Evolutionary conservation across 2,329 filamentous ascomycete genomes (phyloP).

Genomic region (Leptosphaerulina australis): DNA sequence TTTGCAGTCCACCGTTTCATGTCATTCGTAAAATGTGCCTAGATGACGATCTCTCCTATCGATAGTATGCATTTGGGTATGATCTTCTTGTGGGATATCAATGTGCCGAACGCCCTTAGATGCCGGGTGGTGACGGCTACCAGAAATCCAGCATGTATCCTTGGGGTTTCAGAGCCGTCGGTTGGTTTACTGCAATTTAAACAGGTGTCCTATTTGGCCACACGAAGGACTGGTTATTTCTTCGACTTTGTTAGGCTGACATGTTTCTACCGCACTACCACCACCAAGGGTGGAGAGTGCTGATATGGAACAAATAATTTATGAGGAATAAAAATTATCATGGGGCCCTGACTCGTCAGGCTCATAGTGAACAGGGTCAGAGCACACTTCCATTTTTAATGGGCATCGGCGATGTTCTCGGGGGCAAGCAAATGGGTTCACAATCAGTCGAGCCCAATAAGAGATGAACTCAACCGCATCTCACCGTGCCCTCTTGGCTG

Average conservation of each 20-base stretch:
- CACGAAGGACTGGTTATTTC: too few species aligned
- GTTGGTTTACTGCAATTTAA: too few species aligned
- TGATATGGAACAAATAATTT: too few species aligned
- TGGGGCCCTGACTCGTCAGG: background rate
- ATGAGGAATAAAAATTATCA: background rate
- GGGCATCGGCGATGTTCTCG: background rate
- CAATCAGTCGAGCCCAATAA: background rate
- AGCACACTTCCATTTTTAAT: background rate
- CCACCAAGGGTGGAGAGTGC: background rate
- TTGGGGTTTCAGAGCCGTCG: background rate
- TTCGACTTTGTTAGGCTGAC: too few species aligned
- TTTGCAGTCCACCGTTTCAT: constrained; percentile 7
- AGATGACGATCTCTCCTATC: background rate
- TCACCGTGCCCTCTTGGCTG: constrained; percentile 9
- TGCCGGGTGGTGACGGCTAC: constrained; percentile 10
- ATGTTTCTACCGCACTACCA: too few species aligned
- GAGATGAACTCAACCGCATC: background rate
- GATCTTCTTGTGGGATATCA: constrained; percentile 5
- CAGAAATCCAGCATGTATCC: background rate
- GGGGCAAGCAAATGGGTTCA: background rate
- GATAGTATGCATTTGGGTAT: background rate
- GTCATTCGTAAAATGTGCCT: constrained; percentile 2
- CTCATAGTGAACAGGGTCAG: background rate
- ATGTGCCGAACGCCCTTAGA: background rate
- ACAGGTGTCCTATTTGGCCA: too few species aligned